Evolutionary conservation across 2,329 filamentous ascomycete genomes (phyloP).

Genomic region (Alternaria infectoria): DNA sequence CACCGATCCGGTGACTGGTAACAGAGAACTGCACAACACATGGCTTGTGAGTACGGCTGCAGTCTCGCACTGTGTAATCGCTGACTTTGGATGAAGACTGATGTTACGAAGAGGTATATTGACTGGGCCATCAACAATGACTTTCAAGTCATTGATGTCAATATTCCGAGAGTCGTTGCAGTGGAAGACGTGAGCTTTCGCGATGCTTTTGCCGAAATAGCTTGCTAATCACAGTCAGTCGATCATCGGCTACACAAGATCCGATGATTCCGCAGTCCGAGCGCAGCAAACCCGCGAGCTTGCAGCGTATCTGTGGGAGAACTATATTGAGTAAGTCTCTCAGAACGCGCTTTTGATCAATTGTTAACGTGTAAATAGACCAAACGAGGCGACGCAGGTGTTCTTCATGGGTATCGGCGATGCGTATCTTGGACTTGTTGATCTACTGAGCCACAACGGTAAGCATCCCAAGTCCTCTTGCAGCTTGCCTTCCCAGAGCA

Average conservation of each 20-base stretch:
- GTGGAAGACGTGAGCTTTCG: slow-evolving; percentile 61
- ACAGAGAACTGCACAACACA: slow-evolving; percentile 80
- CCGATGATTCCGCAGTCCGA: slow-evolving; percentile 56
- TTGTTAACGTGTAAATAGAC: slow-evolving; percentile 41
- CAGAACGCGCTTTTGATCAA: background rate
- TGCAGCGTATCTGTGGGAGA: slow-evolving; percentile 91
- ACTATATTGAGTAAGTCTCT: slow-evolving; percentile 76
- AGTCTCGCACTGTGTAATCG: slow-evolving; percentile 40
- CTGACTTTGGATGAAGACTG: slow-evolving; percentile 68
- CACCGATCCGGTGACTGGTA: slow-evolving; percentile 64
- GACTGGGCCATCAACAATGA: slow-evolving; percentile 79
- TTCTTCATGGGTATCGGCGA: slow-evolving; percentile 90
- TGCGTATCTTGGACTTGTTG: slow-evolving; percentile 81
- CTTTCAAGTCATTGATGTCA: slow-evolving; percentile 89
- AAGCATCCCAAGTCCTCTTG: slow-evolving; percentile 25
- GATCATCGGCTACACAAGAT: slow-evolving; percentile 43
- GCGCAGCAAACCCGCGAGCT: slow-evolving; percentile 67
- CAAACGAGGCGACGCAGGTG: slow-evolving; percentile 71
- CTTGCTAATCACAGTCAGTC: slow-evolving; percentile 17
- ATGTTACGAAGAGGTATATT: slow-evolving; percentile 80
- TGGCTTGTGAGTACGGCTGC: slow-evolving; percentile 74
- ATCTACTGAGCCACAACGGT: slow-evolving; percentile 80
- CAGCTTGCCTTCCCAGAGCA: background rate
- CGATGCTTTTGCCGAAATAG: background rate
- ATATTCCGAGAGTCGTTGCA: slow-evolving; percentile 80